Percentiles rank a stretch among this genome's conserved stretches.
Conservation (phyloP, 31 red algal genomes). For the Pterothamnion heteromorphum region DNA sequence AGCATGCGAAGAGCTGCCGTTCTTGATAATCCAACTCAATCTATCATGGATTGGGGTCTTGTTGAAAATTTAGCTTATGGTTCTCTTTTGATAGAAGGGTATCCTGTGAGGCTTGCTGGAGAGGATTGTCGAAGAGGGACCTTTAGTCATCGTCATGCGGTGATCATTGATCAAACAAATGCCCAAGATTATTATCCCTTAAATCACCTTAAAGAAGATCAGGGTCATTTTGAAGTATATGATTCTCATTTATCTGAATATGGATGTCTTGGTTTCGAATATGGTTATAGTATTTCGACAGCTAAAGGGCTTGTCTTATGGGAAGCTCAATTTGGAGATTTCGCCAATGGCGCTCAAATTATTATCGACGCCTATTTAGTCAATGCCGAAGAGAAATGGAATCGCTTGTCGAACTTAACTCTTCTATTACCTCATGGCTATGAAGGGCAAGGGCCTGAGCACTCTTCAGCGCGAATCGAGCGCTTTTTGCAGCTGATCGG, state of each 20-base stretch:
- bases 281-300: conserved; percentile 87
- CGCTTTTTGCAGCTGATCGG: conserved; percentile 90
- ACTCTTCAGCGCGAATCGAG: conserved; percentile 94
- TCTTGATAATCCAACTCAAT: no score
- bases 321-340: conserved; percentile 99
- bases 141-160: conserved; percentile 93
- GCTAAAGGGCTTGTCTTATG: conserved; percentile 87
- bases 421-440: conserved; percentile 97
- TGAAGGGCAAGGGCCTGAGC: conserved; percentile 99
- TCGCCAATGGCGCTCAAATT: conserved; percentile 97
- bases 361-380: conserved; percentile 98
- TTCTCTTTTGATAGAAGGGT: conserved; percentile 77
- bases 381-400: conserved; percentile 97
- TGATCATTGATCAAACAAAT: conserved; percentile 78
- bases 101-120: conserved; percentile 82
- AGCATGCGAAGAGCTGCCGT: conserved; percentile 51
- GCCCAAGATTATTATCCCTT: conserved; percentile 74
- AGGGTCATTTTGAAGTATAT: conserved; percentile 82
- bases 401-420: conserved; percentile 78
- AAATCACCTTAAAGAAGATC: conserved; percentile 71
- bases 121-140: conserved; percentile 98
- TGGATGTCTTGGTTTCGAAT: conserved; percentile 95
- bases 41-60: conserved; percentile 91
- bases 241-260: conserved; percentile 97
- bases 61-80: conserved; percentile 94